Evolutionary conservation across 2,329 filamentous ascomycete species (phyloP).

Genomic region (Cladosporium sp.): DNA sequence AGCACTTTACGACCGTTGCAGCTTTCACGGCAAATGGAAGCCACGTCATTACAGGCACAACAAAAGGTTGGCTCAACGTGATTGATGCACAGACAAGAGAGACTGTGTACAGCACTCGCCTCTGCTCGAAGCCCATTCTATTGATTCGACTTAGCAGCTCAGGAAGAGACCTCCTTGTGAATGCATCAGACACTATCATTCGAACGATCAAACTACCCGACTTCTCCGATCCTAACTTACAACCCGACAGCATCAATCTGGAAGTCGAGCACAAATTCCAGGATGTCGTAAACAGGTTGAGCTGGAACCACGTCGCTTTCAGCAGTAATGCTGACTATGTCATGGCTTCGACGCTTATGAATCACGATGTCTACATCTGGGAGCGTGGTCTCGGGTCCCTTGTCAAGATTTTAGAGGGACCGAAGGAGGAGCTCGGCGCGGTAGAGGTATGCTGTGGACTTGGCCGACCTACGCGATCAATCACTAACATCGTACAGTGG

Average conservation of each 20-base stretch:
- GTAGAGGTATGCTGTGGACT: conserved; percentile 55
- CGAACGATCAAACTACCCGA: conserved; percentile 88
- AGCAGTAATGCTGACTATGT: conserved; percentile 94
- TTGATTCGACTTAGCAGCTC: conserved; percentile 79
- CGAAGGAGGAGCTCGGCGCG: conserved; percentile 91
- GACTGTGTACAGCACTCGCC: conserved; percentile 83
- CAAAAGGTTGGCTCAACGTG: conserved; percentile 93
- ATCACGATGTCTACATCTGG: conserved; percentile 98
- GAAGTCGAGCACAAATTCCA: conserved; percentile 97
- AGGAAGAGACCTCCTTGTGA: conserved; percentile 82
- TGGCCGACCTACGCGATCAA: background rate
- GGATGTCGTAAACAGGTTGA: conserved; percentile 89
- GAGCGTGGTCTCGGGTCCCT: conserved; percentile 89
- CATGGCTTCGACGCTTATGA: conserved; percentile 94
- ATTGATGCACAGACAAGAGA: conserved; percentile 77
- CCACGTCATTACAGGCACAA: conserved; percentile 88
- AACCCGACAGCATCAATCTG: conserved; percentile 80
- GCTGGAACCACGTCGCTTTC: conserved; percentile 97
- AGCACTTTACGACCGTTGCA: conserved; percentile 89
- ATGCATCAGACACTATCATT: conserved; percentile 91
- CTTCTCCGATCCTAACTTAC: conserved; percentile 57
- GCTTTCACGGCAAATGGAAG: conserved; percentile 82
- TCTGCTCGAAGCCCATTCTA: conserved; percentile 83
- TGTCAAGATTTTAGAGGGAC: conserved; percentile 94
- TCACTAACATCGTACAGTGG: conserved; percentile 51